Percentiles rank a stretch among this genome's conserved stretches.
These are phyloP conservation scores for Hortiboletus campestris DNA, from an alignment of 768 basidiomycete species.

Conservation along the genomic window DNA sequence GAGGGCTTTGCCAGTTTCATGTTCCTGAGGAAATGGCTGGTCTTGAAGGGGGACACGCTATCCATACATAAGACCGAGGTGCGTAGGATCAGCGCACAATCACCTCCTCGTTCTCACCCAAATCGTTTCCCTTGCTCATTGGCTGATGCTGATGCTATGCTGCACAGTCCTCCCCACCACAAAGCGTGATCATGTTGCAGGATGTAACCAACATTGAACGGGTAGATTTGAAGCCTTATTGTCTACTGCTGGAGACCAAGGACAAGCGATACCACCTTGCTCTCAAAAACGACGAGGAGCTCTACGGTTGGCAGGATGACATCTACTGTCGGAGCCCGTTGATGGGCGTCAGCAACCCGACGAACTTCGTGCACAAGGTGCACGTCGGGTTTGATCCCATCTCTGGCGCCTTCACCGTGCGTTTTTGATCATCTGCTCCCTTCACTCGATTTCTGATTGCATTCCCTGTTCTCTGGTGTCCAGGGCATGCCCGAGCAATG, in stretches of 20 bases:
- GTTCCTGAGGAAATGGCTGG: conserved; percentile 88
- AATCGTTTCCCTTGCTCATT: not conserved
- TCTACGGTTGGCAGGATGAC: conserved; percentile 99
- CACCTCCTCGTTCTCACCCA: not conserved
- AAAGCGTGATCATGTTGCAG: conserved; percentile 60
- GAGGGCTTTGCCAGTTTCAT: conserved; percentile 90
- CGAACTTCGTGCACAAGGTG: conserved; percentile 98
- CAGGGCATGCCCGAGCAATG: conserved; percentile 97
- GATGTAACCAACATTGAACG: conserved; percentile 89
- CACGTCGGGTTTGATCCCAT: conserved; percentile 97
- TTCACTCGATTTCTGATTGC: not conserved
- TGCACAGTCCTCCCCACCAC: conserved; percentile 50
- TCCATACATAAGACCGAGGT: conserved; percentile 93
- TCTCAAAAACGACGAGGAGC: conserved; percentile 90
- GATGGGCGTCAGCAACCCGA: conserved; percentile 92
- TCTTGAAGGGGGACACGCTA: conserved; percentile 77
- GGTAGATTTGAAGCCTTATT: conserved; percentile 93
- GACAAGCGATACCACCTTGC: conserved; percentile 80
- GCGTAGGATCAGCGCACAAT: conserved; percentile 26
- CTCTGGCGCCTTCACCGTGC: conserved; percentile 89
- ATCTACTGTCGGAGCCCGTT: conserved; percentile 89
- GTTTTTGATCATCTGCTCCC: conserved; percentile 29
- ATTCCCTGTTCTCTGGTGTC: not conserved
- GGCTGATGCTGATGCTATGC: conserved; percentile 12
- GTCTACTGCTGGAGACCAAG: conserved; percentile 81